A percentile compares a stretch with the other conserved stretches of the same genome.
Conservation (phyloP, 2,329 filamentous ascomycete genomes). For the Phialemoniopsis sp. region DNA sequence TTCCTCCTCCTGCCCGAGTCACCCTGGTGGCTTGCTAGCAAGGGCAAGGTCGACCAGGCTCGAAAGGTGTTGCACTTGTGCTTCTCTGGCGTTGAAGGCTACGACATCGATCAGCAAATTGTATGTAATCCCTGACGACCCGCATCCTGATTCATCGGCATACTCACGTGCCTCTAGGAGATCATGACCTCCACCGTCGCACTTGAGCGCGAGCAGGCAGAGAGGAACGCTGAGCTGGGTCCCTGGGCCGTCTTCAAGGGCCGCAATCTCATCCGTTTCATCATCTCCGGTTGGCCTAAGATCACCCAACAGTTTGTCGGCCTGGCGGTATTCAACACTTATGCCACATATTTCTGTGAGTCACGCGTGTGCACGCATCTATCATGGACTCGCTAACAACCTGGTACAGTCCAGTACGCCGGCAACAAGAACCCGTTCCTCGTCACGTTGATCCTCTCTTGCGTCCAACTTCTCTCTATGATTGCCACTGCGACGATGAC, state of each 20-base stretch:
- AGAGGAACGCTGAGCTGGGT: slow-evolving; percentile 19
- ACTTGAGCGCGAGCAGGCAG: slow-evolving; percentile 22
- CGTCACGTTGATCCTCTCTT: slow-evolving; percentile 34
- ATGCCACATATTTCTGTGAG: slow-evolving; percentile 32
- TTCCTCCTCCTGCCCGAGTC: slow-evolving; percentile 29
- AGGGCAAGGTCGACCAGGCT: slow-evolving; percentile 23
- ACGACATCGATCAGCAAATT: slow-evolving; percentile 24
- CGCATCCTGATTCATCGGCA: neutral
- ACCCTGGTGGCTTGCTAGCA: slow-evolving; percentile 29
- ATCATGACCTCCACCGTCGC: slow-evolving; percentile 27
- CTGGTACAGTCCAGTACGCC: slow-evolving; percentile 29
- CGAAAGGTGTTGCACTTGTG: slow-evolving; percentile 17
- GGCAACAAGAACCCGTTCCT: slow-evolving; percentile 34
- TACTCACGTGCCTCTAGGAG: slow-evolving; percentile 13
- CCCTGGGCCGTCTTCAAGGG: slow-evolving; percentile 28
- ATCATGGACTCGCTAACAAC: too few species aligned
- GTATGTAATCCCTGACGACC: slow-evolving; percentile 9
- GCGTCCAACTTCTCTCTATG: slow-evolving; percentile 35
- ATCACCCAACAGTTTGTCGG: slow-evolving; percentile 33
- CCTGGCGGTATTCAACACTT: slow-evolving; percentile 30
- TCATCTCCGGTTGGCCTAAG: slow-evolving; percentile 32
- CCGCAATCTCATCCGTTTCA: slow-evolving; percentile 27
- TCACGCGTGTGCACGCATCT: too few species aligned
- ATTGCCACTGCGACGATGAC: slow-evolving; percentile 27
- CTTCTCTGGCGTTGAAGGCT: slow-evolving; percentile 23